Evolutionary conservation across 495 filamentous ascomycete species (phyloP), one percentile per base, ranked within the genome.

Genomic region (Tuber magnatum): DNA sequence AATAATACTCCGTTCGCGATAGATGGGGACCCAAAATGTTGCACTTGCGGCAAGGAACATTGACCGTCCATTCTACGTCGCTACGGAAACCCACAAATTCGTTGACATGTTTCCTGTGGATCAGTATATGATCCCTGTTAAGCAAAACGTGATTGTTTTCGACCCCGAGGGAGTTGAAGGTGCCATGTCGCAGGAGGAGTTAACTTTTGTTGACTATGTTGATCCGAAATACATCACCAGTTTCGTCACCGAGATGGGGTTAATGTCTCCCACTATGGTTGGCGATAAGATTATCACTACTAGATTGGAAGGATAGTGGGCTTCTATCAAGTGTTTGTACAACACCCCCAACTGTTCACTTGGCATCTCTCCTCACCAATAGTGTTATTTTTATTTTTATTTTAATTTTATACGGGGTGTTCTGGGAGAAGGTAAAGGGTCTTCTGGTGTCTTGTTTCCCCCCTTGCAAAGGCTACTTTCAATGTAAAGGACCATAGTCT

Each of bases 31-130:
- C 9, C 93, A 92, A 77, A 95, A 97, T 85, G 89, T 98, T 71
- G 94, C 93, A 0, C 84, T 92, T 70, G 86, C 97, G 70, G 92
- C 93, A 65, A 93, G 92, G 77, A 88, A 89, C 5, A 89, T 90
- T 74, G 88, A 89, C 9, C 93, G 93, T 81, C 91, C 92, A 0
- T 92, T 98, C 82, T 97, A 94, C 81, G 94, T 97, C 39, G 93
- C 93, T 10, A 92, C 92, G 7, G 95, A 99, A 84, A 97, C 92
- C 78, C 94, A 99, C 85, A 99, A 97, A 84, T 96, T 97, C 80
- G 93, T 94, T 48, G 86, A 92, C 74, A 85, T 94, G 39, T 94
- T 92, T 80, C 93, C 93, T 12, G 82, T 93, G 24, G 88, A 90
- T 70, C 92, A 94, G 81, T 92, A 91, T 81, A 91, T 94, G 80